Evolutionary conservation across 1,284 basidiomycete species (phyloP).

Genomic region (Wallemia ichthyophaga): DNA sequence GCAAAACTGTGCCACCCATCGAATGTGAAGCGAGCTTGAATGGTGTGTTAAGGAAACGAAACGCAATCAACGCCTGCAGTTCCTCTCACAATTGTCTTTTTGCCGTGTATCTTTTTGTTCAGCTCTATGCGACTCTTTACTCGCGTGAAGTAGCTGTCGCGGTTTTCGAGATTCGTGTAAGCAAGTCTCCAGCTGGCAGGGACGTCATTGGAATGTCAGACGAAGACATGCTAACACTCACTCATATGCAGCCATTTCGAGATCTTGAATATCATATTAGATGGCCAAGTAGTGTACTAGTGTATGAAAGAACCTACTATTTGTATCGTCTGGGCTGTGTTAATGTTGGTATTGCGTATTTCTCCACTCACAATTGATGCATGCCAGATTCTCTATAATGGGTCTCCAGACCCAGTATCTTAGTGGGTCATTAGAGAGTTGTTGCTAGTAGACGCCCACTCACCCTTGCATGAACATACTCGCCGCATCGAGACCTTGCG

Average conservation of each 20-base stretch:
- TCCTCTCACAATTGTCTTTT: slow-evolving; percentile 22
- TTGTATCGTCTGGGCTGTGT: slow-evolving; percentile 33
- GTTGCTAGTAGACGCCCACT: slow-evolving; percentile 3
- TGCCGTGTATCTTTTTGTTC: slow-evolving; percentile 36
- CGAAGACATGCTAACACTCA: slow-evolving; percentile 12
- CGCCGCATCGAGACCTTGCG: slow-evolving; percentile 63
- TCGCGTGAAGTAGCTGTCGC: slow-evolving; percentile 73
- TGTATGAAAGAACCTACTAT: too few relatives aligned
- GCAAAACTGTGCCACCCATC: slow-evolving; percentile 43
- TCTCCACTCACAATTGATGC: slow-evolving; percentile 26
- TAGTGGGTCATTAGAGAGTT: slow-evolving; percentile 3
- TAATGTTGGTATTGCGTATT: not conserved
- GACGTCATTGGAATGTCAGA: not conserved
- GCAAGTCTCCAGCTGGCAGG: slow-evolving; percentile 29
- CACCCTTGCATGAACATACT: slow-evolving; percentile 56
- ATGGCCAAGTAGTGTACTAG: too few relatives aligned
- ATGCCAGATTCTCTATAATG: slow-evolving; percentile 76
- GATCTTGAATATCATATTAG: slow-evolving; percentile 19
- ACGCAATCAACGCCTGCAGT: not conserved
- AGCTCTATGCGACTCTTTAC: slow-evolving; percentile 62
- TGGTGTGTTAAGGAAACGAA: not conserved
- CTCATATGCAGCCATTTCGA: slow-evolving; percentile 62
- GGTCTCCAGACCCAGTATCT: slow-evolving; percentile 87
- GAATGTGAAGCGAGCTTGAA: slow-evolving; percentile 4
- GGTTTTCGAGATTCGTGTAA: slow-evolving; percentile 63